These are phyloP conservation scores for Pelagophyceae sp. DNA, from an alignment of 352 stramenopile genomes.

Conservation along the genomic window DNA sequence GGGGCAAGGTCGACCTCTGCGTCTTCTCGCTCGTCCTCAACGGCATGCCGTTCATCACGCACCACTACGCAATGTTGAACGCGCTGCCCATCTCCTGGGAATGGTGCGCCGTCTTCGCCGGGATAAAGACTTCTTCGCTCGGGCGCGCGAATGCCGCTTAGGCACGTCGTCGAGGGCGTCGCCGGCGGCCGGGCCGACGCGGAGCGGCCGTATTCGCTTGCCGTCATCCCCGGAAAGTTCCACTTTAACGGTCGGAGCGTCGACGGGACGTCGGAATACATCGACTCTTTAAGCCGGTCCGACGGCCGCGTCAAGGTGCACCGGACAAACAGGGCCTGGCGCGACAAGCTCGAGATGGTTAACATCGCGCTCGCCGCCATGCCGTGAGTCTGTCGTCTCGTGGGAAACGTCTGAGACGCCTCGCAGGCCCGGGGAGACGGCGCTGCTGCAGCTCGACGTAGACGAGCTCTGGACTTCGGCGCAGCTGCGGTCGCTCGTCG, in stretches of 20 bases:
- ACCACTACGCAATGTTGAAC: slow-evolving; percentile 22
- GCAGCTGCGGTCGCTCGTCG: slow-evolving; percentile 9
- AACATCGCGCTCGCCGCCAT: slow-evolving; percentile 26
- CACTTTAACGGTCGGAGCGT: slow-evolving; percentile 21
- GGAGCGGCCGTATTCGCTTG: slow-evolving; percentile 23
- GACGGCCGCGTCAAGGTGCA: slow-evolving; percentile 21
- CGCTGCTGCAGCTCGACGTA: slow-evolving; percentile 37
- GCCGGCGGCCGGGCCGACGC: slow-evolving; percentile 29
- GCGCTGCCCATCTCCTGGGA: slow-evolving; percentile 29
- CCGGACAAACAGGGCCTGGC: slow-evolving; percentile 21
- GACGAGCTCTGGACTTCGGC: slow-evolving; percentile 38
- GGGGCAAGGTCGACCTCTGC: slow-evolving; percentile 20
- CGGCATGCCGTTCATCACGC: slow-evolving; percentile 30
- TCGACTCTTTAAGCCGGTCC: neutral
- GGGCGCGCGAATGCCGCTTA: too few relatives aligned
- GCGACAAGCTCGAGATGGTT: slow-evolving; percentile 40
- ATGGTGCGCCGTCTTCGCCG: too few relatives aligned
- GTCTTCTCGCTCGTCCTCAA: slow-evolving; percentile 34
- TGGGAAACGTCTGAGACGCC: neutral
- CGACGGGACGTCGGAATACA: slow-evolving; percentile 30
- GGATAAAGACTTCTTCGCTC: too few relatives aligned
- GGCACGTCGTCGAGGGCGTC: slow-evolving; percentile 41
- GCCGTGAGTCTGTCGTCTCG: neutral
- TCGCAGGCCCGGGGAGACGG: neutral
- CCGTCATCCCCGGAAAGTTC: neutral